A percentile compares a stretch with the other conserved stretches of the same genome.
phyloP scores from a whole-genome alignment of 352 stramenopile genomes.

The Phytophthora pluvialis region DNA sequence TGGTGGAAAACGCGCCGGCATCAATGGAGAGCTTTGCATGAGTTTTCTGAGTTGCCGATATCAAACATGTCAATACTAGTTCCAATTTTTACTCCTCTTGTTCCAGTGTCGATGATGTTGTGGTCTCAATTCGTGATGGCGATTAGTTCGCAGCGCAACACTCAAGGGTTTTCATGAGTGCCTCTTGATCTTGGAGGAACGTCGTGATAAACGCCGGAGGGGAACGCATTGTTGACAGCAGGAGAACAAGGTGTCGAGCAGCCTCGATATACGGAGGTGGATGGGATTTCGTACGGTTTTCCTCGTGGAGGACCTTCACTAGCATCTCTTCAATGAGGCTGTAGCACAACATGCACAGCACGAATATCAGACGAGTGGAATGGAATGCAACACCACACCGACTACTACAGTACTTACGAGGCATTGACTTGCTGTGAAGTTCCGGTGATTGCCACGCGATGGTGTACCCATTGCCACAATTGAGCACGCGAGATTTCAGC shows the following conservation, averaged over 20 bases:
- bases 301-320: constrained; percentile 38
- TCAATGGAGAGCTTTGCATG: constrained; percentile 83
- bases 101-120: neutral
- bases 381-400: neutral
- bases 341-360: constrained; percentile 9
- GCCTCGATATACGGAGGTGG: constrained; percentile 47
- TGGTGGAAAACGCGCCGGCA: constrained; percentile 63
- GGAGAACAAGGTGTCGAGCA: constrained; percentile 62
- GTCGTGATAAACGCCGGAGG: constrained; percentile 72
- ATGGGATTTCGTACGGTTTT: constrained; percentile 27
- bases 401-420: constrained; percentile 31
- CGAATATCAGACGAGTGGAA: neutral
- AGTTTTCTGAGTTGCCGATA: constrained; percentile 6
- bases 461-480: constrained; percentile 88
- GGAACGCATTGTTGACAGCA: constrained; percentile 61
- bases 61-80: constrained; percentile 35
- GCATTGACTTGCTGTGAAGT: constrained; percentile 40
- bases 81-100: neutral
- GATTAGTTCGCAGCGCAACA: neutral
- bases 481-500: constrained; percentile 95
- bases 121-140: neutral
- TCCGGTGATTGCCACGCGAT: constrained; percentile 53
- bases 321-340: constrained; percentile 65
- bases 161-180: constrained; percentile 49
- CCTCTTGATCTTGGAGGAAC: constrained; percentile 70